Conservation (phyloP, 805 yeast genomes). For the Starmerella bacillaris region DNA sequence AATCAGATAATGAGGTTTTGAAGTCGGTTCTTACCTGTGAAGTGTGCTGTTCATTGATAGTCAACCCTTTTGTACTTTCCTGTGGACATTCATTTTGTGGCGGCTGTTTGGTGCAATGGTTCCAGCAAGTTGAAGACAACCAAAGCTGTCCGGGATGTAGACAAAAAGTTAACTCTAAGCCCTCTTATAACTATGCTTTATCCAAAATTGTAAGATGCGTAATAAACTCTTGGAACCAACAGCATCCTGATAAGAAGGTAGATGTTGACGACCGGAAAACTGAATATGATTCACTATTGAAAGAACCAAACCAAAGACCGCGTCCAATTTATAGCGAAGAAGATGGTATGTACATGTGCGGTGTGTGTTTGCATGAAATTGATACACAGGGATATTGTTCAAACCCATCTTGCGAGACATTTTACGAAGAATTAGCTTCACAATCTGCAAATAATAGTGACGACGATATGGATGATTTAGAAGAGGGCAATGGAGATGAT, state of each 20-base stretch:
- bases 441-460: too few relatives aligned
- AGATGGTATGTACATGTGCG: slow-evolving; percentile 52
- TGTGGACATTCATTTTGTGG: slow-evolving; percentile 61
- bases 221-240: slow-evolving; percentile 9
- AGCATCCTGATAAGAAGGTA: slow-evolving; percentile 1
- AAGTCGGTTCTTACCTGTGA: slow-evolving; percentile 26
- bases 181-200: slow-evolving; percentile 11
- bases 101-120: slow-evolving; percentile 23
- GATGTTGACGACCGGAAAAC: neutral
- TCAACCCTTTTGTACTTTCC: slow-evolving; percentile 33
- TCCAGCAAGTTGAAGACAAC: slow-evolving; percentile 9
- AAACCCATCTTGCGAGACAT: slow-evolving; percentile 37
- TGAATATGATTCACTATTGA: neutral
- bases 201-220: slow-evolving; percentile 10
- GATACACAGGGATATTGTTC: slow-evolving; percentile 34
- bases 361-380: slow-evolving; percentile 54
- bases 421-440: too few relatives aligned
- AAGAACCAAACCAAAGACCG: slow-evolving; percentile 7
- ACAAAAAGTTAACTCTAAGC: slow-evolving; percentile 6
- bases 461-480: too few relatives aligned
- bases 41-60: slow-evolving; percentile 46
- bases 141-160: slow-evolving; percentile 18
- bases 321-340: slow-evolving; percentile 33
- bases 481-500: too few relatives aligned
- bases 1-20: slow-evolving; percentile 1